A percentile compares a stretch with the other conserved stretches of the same genome.
phyloP scores from a whole-genome alignment of 306 rosid genomes.

The Adenanthera pavonina region DNA sequence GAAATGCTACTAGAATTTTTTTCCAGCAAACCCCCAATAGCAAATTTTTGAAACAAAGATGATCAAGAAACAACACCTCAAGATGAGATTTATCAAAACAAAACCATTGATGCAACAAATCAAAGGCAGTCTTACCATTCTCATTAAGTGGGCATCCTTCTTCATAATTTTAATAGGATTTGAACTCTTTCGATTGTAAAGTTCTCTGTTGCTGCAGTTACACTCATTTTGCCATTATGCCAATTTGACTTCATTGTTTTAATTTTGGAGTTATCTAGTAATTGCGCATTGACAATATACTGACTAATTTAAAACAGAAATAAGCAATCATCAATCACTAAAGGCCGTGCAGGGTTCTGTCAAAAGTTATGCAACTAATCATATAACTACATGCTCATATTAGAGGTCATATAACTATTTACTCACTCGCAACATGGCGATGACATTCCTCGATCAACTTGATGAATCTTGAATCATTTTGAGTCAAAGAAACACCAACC shows the following conservation, averaged over 20 bases:
- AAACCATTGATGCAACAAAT: constrained; percentile 31
- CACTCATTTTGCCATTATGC: too few relatives aligned
- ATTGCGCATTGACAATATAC: constrained; percentile 14
- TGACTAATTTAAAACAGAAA: neutral
- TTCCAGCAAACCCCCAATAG: constrained; percentile 83
- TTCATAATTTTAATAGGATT: constrained; percentile 81
- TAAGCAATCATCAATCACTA: neutral
- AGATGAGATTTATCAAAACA: constrained; percentile 37
- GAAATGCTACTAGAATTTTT: constrained; percentile 79
- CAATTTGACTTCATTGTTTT: too few relatives aligned
- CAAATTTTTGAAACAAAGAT: constrained; percentile 73
- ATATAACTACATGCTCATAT: neutral
- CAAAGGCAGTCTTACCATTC: constrained; percentile 70
- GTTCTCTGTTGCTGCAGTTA: too few relatives aligned
- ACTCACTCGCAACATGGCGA: constrained; percentile 63
- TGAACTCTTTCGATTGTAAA: constrained; percentile 67
- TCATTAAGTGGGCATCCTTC: constrained; percentile 79
- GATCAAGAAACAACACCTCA: too few relatives aligned
- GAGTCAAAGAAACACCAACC: constrained; percentile 67
- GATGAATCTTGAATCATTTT: constrained; percentile 64
- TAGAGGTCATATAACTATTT: neutral
- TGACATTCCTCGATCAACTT: constrained; percentile 73
- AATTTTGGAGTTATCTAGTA: too few relatives aligned
- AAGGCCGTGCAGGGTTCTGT: neutral
- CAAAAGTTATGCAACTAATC: neutral